Conservation (phyloP, 2,329 filamentous ascomycete genomes). For the Alternaria panax region DNA sequence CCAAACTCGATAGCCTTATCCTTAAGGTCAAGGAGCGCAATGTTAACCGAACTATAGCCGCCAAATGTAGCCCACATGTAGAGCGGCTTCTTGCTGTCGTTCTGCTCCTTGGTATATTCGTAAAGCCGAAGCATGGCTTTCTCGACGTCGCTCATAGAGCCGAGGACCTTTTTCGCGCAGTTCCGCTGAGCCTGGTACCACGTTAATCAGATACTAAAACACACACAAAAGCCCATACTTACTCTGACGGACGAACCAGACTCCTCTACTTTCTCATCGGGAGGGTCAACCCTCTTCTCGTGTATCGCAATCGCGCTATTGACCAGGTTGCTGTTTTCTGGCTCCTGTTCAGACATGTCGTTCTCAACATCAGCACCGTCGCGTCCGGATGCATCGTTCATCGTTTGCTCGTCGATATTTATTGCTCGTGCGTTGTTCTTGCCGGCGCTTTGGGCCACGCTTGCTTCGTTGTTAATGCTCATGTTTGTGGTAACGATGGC, state of each 20-base stretch:
- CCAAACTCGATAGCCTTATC: slow-evolving; percentile 6
- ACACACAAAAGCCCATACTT: not conserved
- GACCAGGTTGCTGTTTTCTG: not conserved
- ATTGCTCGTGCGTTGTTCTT: not conserved
- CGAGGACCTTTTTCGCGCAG: not conserved
- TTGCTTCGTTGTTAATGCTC: not conserved
- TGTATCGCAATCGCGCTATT: not conserved
- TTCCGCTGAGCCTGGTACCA: not conserved
- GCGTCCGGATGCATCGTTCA: not conserved
- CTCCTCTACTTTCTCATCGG: not conserved
- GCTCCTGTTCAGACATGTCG: not conserved
- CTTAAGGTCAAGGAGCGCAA: slow-evolving; percentile 12
- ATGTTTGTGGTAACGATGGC: not conserved
- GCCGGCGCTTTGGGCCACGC: not conserved
- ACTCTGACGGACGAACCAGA: not conserved
- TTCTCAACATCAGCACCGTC: not conserved
- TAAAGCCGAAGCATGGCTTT: slow-evolving; percentile 12
- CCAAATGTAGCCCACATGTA: slow-evolving; percentile 23
- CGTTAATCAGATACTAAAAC: not conserved
- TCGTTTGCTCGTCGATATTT: not conserved
- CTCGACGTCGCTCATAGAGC: not conserved
- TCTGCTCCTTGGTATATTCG: slow-evolving; percentile 19
- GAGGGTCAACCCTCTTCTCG: not conserved
- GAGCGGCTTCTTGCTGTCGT: slow-evolving; percentile 17
- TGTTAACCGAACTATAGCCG: slow-evolving; percentile 10